These are phyloP conservation scores for Juncus inflexus DNA, from an alignment of 176 grass and related monocot species.

Conservation along the genomic window DNA sequence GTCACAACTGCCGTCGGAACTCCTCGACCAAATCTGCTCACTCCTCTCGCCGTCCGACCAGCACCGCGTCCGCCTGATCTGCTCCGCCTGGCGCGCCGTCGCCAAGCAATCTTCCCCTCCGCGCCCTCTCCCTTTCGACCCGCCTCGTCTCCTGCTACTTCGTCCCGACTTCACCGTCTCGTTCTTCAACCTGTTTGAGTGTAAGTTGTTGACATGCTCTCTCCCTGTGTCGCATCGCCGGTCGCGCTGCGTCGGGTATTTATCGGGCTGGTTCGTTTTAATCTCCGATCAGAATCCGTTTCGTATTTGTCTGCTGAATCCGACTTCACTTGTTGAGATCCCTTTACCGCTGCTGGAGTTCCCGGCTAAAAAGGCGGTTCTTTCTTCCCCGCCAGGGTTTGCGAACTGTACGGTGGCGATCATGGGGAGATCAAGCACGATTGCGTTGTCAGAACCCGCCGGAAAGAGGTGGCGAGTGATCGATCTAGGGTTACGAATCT, in stretches of 20 bases:
- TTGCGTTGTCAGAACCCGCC: conserved; percentile 2
- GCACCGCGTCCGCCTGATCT: conserved; percentile 16
- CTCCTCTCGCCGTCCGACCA: conserved; percentile 13
- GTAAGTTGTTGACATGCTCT: background rate
- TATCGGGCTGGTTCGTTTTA: conserved; percentile 9
- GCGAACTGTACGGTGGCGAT: conserved; percentile 16
- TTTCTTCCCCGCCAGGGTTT: conserved; percentile 6
- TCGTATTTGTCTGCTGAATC: conserved; percentile 13
- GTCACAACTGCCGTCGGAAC: conserved; percentile 20
- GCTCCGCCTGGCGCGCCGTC: background rate
- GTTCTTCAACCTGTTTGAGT: conserved; percentile 16
- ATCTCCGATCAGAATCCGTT: conserved; percentile 7
- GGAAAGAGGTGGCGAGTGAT: conserved; percentile 13
- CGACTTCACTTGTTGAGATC: background rate
- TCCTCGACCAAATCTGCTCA: background rate
- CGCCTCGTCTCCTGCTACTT: conserved; percentile 6
- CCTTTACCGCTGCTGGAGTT: conserved; percentile 16
- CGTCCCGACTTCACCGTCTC: background rate
- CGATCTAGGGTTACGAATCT: conserved; percentile 5
- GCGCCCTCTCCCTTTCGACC: conserved; percentile 21
- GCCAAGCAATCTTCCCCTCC: background rate
- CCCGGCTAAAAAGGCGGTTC: conserved; percentile 11
- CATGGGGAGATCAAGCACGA: conserved; percentile 12
- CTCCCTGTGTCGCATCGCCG: background rate
- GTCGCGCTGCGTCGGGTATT: conserved; percentile 18